Conservation (phyloP, 495 filamentous ascomycete genomes). For the Talaromyces liani region DNA sequence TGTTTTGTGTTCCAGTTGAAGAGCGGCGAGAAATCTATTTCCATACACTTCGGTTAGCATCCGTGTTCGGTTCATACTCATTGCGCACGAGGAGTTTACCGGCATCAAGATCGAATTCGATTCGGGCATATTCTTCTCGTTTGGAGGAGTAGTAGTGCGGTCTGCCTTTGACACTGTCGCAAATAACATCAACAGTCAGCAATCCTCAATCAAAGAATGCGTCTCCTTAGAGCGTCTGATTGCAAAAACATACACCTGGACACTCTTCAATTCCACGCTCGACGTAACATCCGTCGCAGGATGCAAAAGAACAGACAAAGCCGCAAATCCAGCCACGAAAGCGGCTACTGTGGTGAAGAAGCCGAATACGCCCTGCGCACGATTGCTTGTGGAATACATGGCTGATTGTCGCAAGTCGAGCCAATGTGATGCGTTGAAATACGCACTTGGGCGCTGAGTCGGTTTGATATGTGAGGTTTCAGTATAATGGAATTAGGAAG, state of each 20-base stretch:
- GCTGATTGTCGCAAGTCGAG: constrained; percentile 11
- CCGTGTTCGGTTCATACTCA: neutral
- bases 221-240: neutral
- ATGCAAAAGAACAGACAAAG: constrained; percentile 66
- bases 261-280: constrained; percentile 61
- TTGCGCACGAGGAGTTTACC: constrained; percentile 30
- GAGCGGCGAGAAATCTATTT: constrained; percentile 70
- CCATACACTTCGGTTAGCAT: neutral
- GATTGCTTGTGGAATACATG: constrained; percentile 84
- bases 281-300: constrained; percentile 57
- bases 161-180: constrained; percentile 69
- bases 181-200: neutral
- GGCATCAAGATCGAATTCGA: constrained; percentile 84
- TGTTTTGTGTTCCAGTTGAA: constrained; percentile 99
- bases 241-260: constrained; percentile 67
- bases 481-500: neutral
- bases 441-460: neutral
- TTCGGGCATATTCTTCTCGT: constrained; percentile 88
- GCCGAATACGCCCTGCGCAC: constrained; percentile 87
- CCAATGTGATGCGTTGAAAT: neutral
- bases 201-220: neutral
- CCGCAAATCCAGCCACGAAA: constrained; percentile 68
- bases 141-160: constrained; percentile 91
- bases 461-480: neutral
- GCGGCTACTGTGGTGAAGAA: constrained; percentile 96